Base-by-base conservation (phyloP, 148 eudicot genomes). In the Chenopodium suecicum region DNA sequence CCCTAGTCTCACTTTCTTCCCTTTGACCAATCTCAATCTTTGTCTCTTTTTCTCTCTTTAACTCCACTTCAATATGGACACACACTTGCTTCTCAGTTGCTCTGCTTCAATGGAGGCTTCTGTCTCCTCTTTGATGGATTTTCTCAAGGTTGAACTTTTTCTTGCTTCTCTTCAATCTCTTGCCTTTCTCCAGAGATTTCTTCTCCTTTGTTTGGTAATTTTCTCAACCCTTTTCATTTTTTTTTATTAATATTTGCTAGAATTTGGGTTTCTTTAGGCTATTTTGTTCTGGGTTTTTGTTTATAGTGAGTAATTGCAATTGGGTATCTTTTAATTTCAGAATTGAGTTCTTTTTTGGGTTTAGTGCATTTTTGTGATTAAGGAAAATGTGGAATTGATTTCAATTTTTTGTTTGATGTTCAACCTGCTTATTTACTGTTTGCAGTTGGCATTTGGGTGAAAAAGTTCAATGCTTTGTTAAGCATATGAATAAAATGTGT, bases 151-250 rank as follows among this genome's bases (percentile, higher is more conserved):
- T 68, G 70, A 82, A 75, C 22, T 65, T 68, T 2, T 54, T 52
- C 66, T 66, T 34, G n/a, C 66, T 34, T 47, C 54, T 1, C 76
- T 82, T 56, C 84, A 76, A 68, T 25, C 76, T 62, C 31, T 70
- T 76, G 54, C 80, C 19, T 82, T 29, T 7, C 31, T 81, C 29
- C 83, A 81, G 25, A 81, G 67, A 75, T 47, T 67, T 70, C 63
- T 64, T 25, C 75, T 82, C 65, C 64, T 82, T 63, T 34, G 31
- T 71, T 69, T 58, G 84, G 84, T 82, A 82, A 23, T 19, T 63
- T 70, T 41, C 70, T 37, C 75, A 37, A 4, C 62, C 63, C 0
- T 9, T 32, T 20, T 50, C 11, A 19, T 4, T 32, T 7, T 16
- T 0, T 47, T 0, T 47, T 32, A 41, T 41, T 41, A 2, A 2